Evolutionary conservation across 2,329 filamentous ascomycete genomes (phyloP), one percentile per base, ranked within the genome.

Genomic region (Trichoderma guizhouense): DNA sequence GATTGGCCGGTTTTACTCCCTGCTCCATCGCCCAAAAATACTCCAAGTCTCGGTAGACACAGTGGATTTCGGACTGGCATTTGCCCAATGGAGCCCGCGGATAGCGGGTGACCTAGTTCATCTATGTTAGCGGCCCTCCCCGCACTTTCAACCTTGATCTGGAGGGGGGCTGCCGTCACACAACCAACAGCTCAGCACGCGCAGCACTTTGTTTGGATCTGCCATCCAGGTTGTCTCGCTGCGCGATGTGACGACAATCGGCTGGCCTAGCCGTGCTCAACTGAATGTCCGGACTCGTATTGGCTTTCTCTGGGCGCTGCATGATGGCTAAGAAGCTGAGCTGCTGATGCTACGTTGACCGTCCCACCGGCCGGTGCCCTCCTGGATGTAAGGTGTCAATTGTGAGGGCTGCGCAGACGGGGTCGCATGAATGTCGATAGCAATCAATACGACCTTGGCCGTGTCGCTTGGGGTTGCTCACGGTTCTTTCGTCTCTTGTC

Each of bases 241-340:
- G 36, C 55, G 39, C 67, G 57, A 69, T 69, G 67, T 69, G 67
- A 69, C 67, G 18, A 34, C 21, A 69, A 15, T 43, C 66, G 66
- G 66, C 36, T 60, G n/a, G 12, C 36, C 26, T 69, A 47, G 67
- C 30, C 67, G 67, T 61, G 57, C 15, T 26, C 21, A 26, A 62
- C 26, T 18, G 30, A 6, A 51, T 51, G 36, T 18, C 39, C 64
- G 67, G 57, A 24, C 43, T 51, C 30, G 57, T 36, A 51, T 51
- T 61, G 39, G 18, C 34, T 21, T 51, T 62, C 21, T 28, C n/a
- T 69, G 9, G 14, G 12, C 12, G 28, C 18, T 24, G n/a, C 18
- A 43, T 24, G 21, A 47, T 18, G 15, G 55, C 55, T n/a, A 11
- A 8, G 5, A 11, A 18, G 51, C 24, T 28, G 64, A 39, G 47